A percentile compares a stretch with the other conserved stretches of the same genome.
Evolutionary conservation across 1,139 yeast species (phyloP).

Genomic region (Yamadazyma spencermartinsiae): DNA sequence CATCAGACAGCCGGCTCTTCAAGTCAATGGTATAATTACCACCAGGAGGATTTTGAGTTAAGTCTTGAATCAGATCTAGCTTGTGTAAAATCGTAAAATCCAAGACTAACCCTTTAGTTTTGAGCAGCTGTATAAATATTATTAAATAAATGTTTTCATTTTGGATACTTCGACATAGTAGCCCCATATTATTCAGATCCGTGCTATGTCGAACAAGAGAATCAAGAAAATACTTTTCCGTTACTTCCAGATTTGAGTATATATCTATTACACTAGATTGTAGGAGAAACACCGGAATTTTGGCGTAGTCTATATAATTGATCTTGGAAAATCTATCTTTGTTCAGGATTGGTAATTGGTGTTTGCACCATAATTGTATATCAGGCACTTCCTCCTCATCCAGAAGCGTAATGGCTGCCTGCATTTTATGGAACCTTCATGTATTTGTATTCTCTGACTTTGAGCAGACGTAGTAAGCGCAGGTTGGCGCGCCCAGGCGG

Average conservation of each 20-base stretch:
- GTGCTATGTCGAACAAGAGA: constrained; percentile 18
- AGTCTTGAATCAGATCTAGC: constrained; percentile 2
- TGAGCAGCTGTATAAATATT: constrained; percentile 19
- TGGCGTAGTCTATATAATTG: constrained; percentile 21
- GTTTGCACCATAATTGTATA: constrained; percentile 29
- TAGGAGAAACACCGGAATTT: constrained; percentile 33
- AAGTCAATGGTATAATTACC: constrained; percentile 12
- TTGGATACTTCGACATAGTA: constrained; percentile 16
- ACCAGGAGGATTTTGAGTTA: neutral
- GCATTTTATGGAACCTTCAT: too few species aligned
- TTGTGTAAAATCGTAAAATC: constrained; percentile 15
- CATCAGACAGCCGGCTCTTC: constrained; percentile 9
- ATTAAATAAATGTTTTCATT: constrained; percentile 19
- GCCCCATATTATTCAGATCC: constrained; percentile 15
- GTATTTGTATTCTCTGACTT: too few species aligned
- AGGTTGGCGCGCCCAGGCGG: neutral
- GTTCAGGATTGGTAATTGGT: constrained; percentile 8
- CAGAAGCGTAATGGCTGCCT: constrained; percentile 9
- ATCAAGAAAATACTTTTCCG: constrained; percentile 27
- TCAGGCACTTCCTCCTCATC: constrained; percentile 17
- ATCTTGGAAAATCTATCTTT: constrained; percentile 11
- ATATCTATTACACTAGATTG: constrained; percentile 25
- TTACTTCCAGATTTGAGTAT: constrained; percentile 23
- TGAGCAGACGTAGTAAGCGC: too few species aligned
- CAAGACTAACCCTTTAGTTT: constrained; percentile 19